phyloP scores from a whole-genome alignment of 179 eudicot species.

The Corrigiola litoralis region DNA sequence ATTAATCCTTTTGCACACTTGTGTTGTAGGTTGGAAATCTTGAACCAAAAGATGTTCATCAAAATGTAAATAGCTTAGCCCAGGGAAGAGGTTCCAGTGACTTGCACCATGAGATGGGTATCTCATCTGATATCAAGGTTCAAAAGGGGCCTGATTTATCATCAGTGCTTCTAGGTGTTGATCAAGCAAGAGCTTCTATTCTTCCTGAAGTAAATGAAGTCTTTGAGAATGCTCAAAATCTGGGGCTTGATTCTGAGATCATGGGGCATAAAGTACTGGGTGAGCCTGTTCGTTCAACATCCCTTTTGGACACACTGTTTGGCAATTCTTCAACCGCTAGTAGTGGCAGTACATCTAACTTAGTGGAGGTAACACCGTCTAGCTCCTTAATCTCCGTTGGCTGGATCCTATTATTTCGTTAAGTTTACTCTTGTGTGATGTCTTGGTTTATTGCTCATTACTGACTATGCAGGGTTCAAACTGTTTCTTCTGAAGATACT shows the following conservation, averaged over 20 bases:
- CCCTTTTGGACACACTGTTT: slow-evolving; percentile 73
- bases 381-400: neutral
- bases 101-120: slow-evolving; percentile 23
- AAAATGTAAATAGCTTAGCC: slow-evolving; percentile 30
- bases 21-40: slow-evolving; percentile 43
- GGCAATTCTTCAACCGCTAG: slow-evolving; percentile 40
- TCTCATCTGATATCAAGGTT: slow-evolving; percentile 20
- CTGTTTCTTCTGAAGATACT: neutral
- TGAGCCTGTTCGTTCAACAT: slow-evolving; percentile 40
- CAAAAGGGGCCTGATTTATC: slow-evolving; percentile 22
- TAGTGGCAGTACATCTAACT: slow-evolving; percentile 26
- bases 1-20: slow-evolving; percentile 1
- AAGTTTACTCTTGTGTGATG: neutral
- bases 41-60: slow-evolving; percentile 33
- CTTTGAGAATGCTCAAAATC: slow-evolving; percentile 31
- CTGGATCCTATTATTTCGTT: neutral
- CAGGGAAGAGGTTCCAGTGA: slow-evolving; percentile 26
- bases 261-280: slow-evolving; percentile 33
- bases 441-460: neutral
- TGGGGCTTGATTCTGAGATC: slow-evolving; percentile 34
- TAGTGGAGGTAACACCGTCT: slow-evolving; percentile 46
- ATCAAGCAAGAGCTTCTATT: slow-evolving; percentile 23
- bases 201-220: slow-evolving; percentile 33
- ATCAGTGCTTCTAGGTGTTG: slow-evolving; percentile 23
- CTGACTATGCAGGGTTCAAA: neutral